Evolutionary conservation across 129 eudicot species (phyloP).

Genomic region (Chrysanthemum lavandulifolium): DNA sequence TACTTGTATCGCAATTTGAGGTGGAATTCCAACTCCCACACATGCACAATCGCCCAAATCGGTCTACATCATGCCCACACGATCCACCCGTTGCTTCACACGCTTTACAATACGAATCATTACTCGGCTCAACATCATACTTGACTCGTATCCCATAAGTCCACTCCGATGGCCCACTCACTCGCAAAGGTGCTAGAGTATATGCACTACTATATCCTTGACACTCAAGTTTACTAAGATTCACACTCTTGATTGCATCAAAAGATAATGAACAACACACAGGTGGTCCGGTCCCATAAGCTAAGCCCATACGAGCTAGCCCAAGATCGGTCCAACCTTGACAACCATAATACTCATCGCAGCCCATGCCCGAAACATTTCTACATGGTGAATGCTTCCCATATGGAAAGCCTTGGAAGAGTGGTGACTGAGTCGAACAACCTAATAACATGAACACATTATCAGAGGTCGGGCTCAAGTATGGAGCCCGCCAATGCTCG

Average conservation of each 20-base stretch:
- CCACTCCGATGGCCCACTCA: slow-evolving; percentile 75
- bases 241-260: slow-evolving; percentile 66
- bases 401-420: slow-evolving; percentile 80
- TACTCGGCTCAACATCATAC: slow-evolving; percentile 61
- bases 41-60: slow-evolving; percentile 57
- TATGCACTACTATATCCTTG: slow-evolving; percentile 96
- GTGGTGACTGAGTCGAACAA: slow-evolving; percentile 79
- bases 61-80: slow-evolving; percentile 69
- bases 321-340: slow-evolving; percentile 70
- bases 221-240: slow-evolving; percentile 73
- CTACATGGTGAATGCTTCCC: slow-evolving; percentile 76
- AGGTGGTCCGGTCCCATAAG: slow-evolving; percentile 79
- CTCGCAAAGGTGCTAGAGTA: slow-evolving; percentile 72
- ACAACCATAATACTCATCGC: slow-evolving; percentile 85
- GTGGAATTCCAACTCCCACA: slow-evolving; percentile 95
- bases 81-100: slow-evolving; percentile 93
- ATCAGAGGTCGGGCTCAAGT: slow-evolving; percentile 66
- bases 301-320: slow-evolving; percentile 50
- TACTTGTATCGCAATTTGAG: slow-evolving; percentile 83
- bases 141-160: slow-evolving; percentile 84
- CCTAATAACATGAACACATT: slow-evolving; percentile 86
- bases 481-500: slow-evolving; percentile 78
- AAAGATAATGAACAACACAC: slow-evolving; percentile 75
- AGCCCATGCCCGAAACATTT: slow-evolving; percentile 90
- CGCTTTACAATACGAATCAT: slow-evolving; percentile 66